Percentiles rank a stretch among this genome's conserved stretches.
Conservation (phyloP, 495 filamentous ascomycete genomes). For the Rhypophila decipiens region DNA sequence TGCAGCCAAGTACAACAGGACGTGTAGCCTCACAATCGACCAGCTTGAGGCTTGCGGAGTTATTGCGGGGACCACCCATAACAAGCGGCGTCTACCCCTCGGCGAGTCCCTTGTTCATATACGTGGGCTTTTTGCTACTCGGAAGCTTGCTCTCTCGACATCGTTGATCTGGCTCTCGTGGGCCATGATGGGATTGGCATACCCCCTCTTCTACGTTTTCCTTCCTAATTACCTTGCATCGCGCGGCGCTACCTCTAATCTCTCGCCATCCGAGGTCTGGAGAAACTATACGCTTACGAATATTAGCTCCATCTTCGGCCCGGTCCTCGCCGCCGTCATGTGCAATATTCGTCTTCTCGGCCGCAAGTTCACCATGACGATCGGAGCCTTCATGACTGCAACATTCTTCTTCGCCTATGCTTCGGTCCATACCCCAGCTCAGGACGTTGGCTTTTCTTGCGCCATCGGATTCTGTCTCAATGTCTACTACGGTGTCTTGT, state of each 20-base stretch:
- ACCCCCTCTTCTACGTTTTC: slow-evolving; percentile 67
- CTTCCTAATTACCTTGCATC: slow-evolving; percentile 42
- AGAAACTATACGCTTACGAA: slow-evolving; percentile 67
- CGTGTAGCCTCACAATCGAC: slow-evolving; percentile 57
- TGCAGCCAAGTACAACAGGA: slow-evolving; percentile 56
- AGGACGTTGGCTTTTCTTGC: slow-evolving; percentile 61
- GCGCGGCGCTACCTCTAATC: slow-evolving; percentile 29
- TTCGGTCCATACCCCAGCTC: slow-evolving; percentile 47
- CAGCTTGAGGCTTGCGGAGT: slow-evolving; percentile 48
- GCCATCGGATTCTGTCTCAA: slow-evolving; percentile 61
- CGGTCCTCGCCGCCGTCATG: slow-evolving; percentile 59
- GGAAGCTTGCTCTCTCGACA: slow-evolving; percentile 54
- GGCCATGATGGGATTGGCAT: slow-evolving; percentile 63
- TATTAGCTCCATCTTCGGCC: slow-evolving; percentile 56
- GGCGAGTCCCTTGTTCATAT: slow-evolving; percentile 51
- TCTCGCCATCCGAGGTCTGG: slow-evolving; percentile 53
- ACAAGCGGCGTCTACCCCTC: slow-evolving; percentile 39
- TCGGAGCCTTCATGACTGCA: slow-evolving; percentile 55
- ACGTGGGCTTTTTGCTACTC: slow-evolving; percentile 57
- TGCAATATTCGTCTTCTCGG: slow-evolving; percentile 52
- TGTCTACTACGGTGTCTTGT: slow-evolving; percentile 67
- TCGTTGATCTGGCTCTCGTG: slow-evolving; percentile 62
- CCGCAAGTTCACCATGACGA: slow-evolving; percentile 59
- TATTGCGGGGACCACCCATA: slow-evolving; percentile 32
- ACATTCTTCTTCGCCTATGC: slow-evolving; percentile 69